Base-by-base conservation (phyloP, 2,329 filamentous ascomycete genomes). In the Hymenoscyphus fructigenus region DNA sequence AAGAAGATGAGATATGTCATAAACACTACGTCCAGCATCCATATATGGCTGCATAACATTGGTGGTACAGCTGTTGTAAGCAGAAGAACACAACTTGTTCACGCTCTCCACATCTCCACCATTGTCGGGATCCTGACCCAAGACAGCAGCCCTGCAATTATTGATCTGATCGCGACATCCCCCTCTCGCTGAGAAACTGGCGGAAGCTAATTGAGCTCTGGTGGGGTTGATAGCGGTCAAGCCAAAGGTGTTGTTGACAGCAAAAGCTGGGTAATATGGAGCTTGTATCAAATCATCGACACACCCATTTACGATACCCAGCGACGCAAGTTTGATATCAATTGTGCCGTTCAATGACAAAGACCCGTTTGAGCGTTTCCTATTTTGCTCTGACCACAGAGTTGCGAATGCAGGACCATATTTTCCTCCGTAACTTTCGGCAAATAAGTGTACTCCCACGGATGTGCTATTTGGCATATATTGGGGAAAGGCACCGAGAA, bases 221-320 rank as follows among this genome's bases (percentile, higher is more conserved):
- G 81, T 80, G 6, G 83, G 78, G 57, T 82, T 80, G 68, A 91
- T 82, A 2, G 83, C 80, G 67, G 84, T 72, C 64, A 90, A 82
- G 9, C 82, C 85, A 73, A 91, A 93, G 0, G 88, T 86, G 73
- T 91, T 91, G 72, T 86, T 85, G 64, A 81, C 80, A 10, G 85
- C 84, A 74, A 88, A 88, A 7, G 76, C 73, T 0, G 85, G 82
- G 68, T 85, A 87, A 69, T 78, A 84, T 2, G 84, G 83, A 3
- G 80, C 79, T 76, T 92, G 88, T 0, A 87, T 80, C 34, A 86
- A 74, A 69, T 84, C 81, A 72, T 93, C 91, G 41, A 92, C 79
- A 68, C 88, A 85, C 14, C 89, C 90, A 74, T 92, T 91, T 65
- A 91, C 79, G 65, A 93, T 89, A 26, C 89, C 89, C 0, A 92